Conservation (phyloP, 495 filamentous ascomycete genomes). For the Neurospora sp. region DNA sequence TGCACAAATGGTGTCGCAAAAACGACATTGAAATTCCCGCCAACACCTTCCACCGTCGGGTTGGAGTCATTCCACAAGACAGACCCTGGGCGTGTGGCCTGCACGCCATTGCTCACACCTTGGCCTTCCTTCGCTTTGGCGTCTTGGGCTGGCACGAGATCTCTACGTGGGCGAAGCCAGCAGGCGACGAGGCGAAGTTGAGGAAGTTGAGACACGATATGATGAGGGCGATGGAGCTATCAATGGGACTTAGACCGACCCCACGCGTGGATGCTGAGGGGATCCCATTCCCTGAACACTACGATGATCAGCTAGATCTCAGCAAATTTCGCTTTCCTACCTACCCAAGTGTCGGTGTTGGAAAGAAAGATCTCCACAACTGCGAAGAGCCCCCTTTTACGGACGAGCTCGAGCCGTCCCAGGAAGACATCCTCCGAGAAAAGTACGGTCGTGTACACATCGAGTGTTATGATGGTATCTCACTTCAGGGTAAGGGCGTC, state of each 20-base stretch:
- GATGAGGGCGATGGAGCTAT: neutral
- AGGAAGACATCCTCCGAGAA: neutral
- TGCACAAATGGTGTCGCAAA: neutral
- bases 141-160: neutral
- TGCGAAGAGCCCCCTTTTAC: neutral
- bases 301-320: neutral
- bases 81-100: neutral
- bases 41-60: neutral
- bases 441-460: neutral
- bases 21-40: neutral
- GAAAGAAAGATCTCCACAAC: neutral
- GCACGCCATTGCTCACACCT: neutral
- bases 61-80: neutral
- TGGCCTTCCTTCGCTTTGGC: neutral
- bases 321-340: neutral
- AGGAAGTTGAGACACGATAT: neutral
- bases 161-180: neutral
- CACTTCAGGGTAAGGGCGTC: neutral
- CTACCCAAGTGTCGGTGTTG: neutral
- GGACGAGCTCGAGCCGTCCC: neutral
- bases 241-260: neutral
- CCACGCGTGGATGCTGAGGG: neutral
- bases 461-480: neutral
- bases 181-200: neutral
- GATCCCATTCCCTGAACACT: neutral